phyloP scores from a whole-genome alignment of 2,329 filamentous ascomycete genomes.

The Neofusicoccum laricinum region DNA sequence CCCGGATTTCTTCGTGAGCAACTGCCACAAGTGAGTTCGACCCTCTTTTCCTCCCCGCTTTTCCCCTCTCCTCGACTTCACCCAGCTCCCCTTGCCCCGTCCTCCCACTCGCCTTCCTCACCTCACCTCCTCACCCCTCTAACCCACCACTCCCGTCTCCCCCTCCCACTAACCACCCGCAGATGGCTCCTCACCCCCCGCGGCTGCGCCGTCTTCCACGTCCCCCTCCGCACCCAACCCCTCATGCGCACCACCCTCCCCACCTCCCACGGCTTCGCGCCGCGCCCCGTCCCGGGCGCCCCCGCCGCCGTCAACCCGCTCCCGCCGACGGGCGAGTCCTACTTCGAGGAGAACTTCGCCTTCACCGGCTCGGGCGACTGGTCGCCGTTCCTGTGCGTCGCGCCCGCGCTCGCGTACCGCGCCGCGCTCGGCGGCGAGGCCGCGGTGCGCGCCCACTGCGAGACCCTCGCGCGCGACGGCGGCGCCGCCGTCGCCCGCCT shows the following conservation, averaged over 20 bases:
- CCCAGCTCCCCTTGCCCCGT: not conserved
- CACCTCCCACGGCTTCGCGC: conserved; percentile 74
- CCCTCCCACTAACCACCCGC: not conserved
- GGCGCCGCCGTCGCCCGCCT: conserved; percentile 60
- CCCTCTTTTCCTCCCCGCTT: not conserved
- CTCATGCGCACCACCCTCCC: conserved; percentile 72
- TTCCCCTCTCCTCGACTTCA: not conserved
- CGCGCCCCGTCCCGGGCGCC: conserved; percentile 31
- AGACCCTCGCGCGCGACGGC: conserved; percentile 61
- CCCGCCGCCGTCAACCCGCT: conserved; percentile 35
- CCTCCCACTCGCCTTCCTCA: not conserved
- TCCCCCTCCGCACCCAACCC: conserved; percentile 71
- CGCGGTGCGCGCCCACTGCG: conserved; percentile 62
- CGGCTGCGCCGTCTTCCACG: conserved; percentile 77
- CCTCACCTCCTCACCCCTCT: not conserved
- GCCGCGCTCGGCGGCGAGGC: conserved; percentile 70
- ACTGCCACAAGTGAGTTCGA: conserved; percentile 67
- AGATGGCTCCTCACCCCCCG: conserved; percentile 81
- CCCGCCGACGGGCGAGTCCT: conserved; percentile 50
- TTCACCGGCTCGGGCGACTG: conserved; percentile 75
- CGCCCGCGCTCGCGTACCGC: conserved; percentile 70
- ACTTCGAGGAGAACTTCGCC: conserved; percentile 70
- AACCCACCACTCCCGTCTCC: not conserved
- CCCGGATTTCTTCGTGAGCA: conserved; percentile 83
- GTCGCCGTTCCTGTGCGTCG: conserved; percentile 68